phyloP scores from a whole-genome alignment of 108 stramenopile genomes.

The Skeletonema potamos region DNA sequence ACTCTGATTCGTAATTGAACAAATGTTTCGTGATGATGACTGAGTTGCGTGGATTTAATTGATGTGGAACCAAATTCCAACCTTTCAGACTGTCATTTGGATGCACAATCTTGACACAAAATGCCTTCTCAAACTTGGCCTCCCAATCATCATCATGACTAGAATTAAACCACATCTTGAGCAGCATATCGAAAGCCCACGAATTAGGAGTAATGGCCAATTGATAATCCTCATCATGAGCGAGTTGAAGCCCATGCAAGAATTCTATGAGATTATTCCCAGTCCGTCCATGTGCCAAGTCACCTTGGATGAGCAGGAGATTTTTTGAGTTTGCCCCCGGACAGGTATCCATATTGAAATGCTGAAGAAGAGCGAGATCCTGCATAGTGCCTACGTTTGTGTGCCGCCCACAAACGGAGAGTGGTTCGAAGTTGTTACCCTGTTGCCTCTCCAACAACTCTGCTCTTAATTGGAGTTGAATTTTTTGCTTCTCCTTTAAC shows the following conservation, averaged over 20 bases:
- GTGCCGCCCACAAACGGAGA: slow-evolving; percentile 5
- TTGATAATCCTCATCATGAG: background rate
- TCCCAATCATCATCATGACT: background rate
- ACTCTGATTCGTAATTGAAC: background rate
- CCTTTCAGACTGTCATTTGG: background rate
- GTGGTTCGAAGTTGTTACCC: background rate
- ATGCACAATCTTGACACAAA: background rate
- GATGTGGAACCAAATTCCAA: background rate
- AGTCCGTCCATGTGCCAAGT: background rate
- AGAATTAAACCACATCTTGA: background rate
- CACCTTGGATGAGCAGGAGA: background rate
- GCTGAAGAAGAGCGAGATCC: background rate
- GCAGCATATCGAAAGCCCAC: background rate
- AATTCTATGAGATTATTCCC: slow-evolving; percentile 1
- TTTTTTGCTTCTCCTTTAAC: background rate
- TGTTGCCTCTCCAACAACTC: background rate
- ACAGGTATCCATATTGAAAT: background rate
- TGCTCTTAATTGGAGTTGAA: background rate
- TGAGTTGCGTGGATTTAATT: background rate
- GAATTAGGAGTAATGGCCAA: background rate
- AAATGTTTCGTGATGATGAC: background rate
- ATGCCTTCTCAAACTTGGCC: background rate
- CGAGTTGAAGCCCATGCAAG: background rate
- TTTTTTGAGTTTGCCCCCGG: background rate
- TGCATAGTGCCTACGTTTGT: slow-evolving; percentile 3